Conservation (phyloP, 148 eudicot genomes). For the Mesembryanthemum crystallinum region DNA sequence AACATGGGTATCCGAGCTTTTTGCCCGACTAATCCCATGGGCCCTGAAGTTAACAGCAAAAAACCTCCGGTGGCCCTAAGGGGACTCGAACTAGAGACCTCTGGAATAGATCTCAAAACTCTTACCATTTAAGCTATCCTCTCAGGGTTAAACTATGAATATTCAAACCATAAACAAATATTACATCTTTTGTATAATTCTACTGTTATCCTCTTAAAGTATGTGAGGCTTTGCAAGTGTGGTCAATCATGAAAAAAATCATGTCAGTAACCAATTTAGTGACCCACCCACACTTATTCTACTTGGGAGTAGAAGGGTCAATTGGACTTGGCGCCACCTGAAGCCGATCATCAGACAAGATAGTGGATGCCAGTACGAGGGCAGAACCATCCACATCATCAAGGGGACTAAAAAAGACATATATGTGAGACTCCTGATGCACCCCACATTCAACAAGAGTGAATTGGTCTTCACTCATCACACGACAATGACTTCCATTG, state of each 20-base stretch:
- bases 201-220: not conserved
- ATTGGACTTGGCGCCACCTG: not conserved
- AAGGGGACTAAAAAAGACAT: slow-evolving; percentile 31
- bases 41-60: no score
- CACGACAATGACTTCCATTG: not conserved
- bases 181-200: not conserved
- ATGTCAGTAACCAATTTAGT: not conserved
- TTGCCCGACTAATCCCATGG: no score
- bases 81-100: no score
- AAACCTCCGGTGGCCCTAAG: no score
- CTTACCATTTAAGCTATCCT: no score
- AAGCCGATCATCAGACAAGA: not conserved
- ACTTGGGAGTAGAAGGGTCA: not conserved
- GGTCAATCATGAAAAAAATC: not conserved
- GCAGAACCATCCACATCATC: not conserved
- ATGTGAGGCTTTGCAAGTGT: not conserved
- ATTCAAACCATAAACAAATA: no score
- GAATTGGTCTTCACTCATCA: slow-evolving; percentile 35
- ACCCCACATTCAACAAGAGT: slow-evolving; percentile 38
- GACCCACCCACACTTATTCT: not conserved
- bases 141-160: no score
- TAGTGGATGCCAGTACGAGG: not conserved
- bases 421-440: slow-evolving; percentile 41
- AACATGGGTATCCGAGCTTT: no score
- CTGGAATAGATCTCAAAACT: no score